Evolutionary conservation across 345 rosid species (phyloP).

Genomic region (Salix caprea): DNA sequence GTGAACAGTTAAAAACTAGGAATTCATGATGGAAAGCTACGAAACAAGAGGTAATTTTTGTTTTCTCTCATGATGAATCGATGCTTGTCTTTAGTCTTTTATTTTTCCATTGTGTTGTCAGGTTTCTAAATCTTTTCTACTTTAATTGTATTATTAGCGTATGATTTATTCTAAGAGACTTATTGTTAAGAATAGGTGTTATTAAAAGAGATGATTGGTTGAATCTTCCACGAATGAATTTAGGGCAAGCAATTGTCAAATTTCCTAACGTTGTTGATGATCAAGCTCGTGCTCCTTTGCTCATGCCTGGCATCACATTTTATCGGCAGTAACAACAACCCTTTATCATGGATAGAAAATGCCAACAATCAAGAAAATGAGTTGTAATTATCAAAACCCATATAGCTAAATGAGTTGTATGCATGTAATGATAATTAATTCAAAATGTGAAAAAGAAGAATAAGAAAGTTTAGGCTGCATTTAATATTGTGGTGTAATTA

Average conservation of each 20-base stretch:
- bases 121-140: no score
- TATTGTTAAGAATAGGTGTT: neutral
- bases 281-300: neutral
- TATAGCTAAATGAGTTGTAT: neutral
- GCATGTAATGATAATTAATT: no score
- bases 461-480: no score
- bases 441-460: neutral
- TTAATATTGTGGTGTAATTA: no score
- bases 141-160: neutral
- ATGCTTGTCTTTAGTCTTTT: no score
- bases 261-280: neutral
- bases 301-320: neutral
- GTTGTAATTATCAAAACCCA: neutral
- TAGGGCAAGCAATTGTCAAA: neutral
- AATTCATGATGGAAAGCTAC: no score
- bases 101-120: no score
- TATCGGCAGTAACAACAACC: neutral
- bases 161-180: neutral
- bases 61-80: no score
- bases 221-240: neutral
- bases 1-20: no score
- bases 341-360: conserved; percentile 1
- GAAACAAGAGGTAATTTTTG: no score
- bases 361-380: neutral
- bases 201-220: neutral